phyloP scores from a whole-genome alignment of 208 protist genomes.

The Trypanosoma melophagium region DNA sequence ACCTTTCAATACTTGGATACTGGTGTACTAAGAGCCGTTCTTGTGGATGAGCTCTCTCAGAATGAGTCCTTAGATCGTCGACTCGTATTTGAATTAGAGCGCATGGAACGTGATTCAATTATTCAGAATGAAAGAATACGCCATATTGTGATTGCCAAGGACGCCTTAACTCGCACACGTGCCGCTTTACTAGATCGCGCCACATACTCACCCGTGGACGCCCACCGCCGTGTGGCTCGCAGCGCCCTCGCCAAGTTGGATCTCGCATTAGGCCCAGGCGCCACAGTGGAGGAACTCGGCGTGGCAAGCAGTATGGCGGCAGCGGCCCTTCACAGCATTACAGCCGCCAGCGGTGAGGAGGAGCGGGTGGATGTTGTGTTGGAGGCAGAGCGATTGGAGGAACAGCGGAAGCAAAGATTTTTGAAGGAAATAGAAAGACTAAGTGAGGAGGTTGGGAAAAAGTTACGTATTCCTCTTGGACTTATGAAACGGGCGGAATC shows the following conservation, averaged over 20 bases:
- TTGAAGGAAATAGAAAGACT: slow-evolving; percentile 9
- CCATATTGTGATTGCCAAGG: slow-evolving; percentile 5
- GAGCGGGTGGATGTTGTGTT: neutral
- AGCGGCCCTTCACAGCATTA: neutral
- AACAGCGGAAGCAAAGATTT: neutral
- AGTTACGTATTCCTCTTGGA: slow-evolving; percentile 15
- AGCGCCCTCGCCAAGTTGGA: slow-evolving; percentile 8
- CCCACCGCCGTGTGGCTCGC: slow-evolving; percentile 15
- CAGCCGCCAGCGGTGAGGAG: neutral
- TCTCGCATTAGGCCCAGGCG: neutral
- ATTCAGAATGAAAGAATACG: neutral
- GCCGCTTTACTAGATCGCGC: slow-evolving; percentile 13
- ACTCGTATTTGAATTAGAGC: slow-evolving; percentile 12
- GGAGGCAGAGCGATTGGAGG: slow-evolving; percentile 1
- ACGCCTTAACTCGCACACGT: neutral
- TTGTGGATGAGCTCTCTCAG: slow-evolving; percentile 10
- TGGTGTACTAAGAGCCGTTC: neutral
- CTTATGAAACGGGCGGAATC: slow-evolving; percentile 17
- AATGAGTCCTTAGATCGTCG: slow-evolving; percentile 22
- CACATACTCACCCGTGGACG: slow-evolving; percentile 19
- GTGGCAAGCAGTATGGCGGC: slow-evolving; percentile 3
- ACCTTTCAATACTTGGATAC: neutral
- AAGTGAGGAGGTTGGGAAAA: slow-evolving; percentile 6
- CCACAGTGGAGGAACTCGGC: slow-evolving; percentile 10
- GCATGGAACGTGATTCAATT: slow-evolving; percentile 1